Percentiles rank a stretch among this genome's conserved stretches.
Conservation (phyloP, 2,329 filamentous ascomycete genomes). For the Phaeoacremonium minimum region DNA sequence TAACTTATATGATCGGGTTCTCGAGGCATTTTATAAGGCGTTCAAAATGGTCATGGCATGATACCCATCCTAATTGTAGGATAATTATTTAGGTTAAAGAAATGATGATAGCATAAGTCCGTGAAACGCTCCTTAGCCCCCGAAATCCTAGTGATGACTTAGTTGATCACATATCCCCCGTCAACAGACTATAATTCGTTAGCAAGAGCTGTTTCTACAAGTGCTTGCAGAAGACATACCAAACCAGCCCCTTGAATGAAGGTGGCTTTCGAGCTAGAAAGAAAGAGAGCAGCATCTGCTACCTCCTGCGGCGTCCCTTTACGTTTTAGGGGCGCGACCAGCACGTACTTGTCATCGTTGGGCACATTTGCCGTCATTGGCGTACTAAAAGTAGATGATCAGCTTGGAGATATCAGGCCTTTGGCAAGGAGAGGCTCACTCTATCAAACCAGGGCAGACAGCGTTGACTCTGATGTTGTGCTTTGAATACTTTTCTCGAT, state of each 20-base stretch:
- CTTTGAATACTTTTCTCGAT: no score
- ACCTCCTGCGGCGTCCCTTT: conserved; percentile 47
- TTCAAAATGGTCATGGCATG: neutral
- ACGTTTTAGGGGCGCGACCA: conserved; percentile 42
- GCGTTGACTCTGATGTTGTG: conserved; percentile 32
- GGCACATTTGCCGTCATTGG: neutral
- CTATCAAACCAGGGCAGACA: conserved; percentile 36
- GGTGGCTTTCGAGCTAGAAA: conserved; percentile 41
- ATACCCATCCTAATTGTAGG: neutral
- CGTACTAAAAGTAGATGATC: neutral
- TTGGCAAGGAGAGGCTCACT: neutral
- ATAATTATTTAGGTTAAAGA: no score
- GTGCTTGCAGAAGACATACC: no score
- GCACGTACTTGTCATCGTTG: conserved; percentile 33
- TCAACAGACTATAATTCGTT: neutral
- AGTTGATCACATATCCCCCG: neutral
- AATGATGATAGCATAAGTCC: no score
- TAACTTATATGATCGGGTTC: neutral
- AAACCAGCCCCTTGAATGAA: conserved; percentile 49
- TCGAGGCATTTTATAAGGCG: neutral
- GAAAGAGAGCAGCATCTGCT: conserved; percentile 42
- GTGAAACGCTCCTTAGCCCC: no score
- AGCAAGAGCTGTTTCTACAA: no score
- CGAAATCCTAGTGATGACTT: no score
- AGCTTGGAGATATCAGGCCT: neutral